A percentile compares a stretch with the other conserved stretches of the same genome.
Conservation (phyloP, 2,329 filamentous ascomycete genomes). For the Phialemoniopsis sp. region DNA sequence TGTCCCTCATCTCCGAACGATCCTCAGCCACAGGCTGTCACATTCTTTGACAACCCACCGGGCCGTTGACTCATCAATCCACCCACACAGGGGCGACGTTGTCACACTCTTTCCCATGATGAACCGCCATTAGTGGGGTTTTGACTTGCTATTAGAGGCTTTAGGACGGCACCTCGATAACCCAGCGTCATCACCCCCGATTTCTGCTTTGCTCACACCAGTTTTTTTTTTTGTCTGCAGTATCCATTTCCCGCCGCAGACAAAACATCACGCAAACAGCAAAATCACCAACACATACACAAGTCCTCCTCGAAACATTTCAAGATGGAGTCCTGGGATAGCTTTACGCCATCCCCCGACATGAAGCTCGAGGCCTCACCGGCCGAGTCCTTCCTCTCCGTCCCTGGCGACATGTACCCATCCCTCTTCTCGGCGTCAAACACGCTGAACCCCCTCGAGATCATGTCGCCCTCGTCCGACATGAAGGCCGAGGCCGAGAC, state of each 20-base stretch:
- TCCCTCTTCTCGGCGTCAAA: constrained; percentile 37
- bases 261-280: too few relatives aligned
- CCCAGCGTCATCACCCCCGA: constrained; percentile 1
- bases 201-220: too few relatives aligned
- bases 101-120: constrained; percentile 18
- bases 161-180: constrained; percentile 31
- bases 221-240: too few relatives aligned
- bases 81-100: constrained; percentile 14
- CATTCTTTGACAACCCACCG: too few relatives aligned
- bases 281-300: too few relatives aligned
- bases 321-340: constrained; percentile 35
- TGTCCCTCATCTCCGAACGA: constrained; percentile 11
- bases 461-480: constrained; percentile 42
- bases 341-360: constrained; percentile 33
- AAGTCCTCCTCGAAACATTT: background rate
- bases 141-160: constrained; percentile 27
- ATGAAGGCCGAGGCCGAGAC: constrained; percentile 22
- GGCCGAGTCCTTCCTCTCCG: constrained; percentile 49
- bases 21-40: background rate
- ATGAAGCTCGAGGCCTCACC: constrained; percentile 52
- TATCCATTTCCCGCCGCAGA: too few relatives aligned
- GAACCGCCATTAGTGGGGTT: constrained; percentile 11
- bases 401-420: constrained; percentile 42
- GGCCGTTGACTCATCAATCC: constrained; percentile 8
- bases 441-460: constrained; percentile 40